phyloP scores from a whole-genome alignment of 352 stramenopile genomes.

The Phytopythium ostracodes region DNA sequence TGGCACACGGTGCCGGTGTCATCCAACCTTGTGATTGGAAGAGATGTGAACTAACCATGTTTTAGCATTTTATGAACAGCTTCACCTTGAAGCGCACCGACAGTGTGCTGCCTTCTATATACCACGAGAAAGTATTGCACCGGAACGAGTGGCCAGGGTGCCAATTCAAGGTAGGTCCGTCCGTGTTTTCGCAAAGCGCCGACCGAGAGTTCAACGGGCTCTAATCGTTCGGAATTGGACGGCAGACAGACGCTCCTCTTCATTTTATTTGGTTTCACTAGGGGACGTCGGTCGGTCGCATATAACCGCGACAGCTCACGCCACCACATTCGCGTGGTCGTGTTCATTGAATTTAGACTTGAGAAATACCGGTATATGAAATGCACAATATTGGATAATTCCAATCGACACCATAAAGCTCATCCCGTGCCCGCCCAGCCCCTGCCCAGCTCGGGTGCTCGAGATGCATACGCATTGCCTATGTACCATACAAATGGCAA shows the following conservation, averaged over 20 bases:
- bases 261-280: background rate
- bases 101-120: background rate
- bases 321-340: background rate
- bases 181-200: too few species aligned
- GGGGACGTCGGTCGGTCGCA: background rate
- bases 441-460: too few species aligned
- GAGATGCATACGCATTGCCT: background rate
- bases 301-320: background rate
- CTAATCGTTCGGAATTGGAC: background rate
- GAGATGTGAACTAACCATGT: background rate
- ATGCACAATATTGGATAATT: background rate
- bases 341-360: background rate
- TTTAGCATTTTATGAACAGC: background rate
- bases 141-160: background rate
- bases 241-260: background rate
- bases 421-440: too few species aligned
- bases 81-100: background rate
- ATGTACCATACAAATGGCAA: background rate
- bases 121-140: background rate
- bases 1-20: background rate
- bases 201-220: background rate
- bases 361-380: too few species aligned
- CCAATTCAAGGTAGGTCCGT: background rate
- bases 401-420: too few species aligned
- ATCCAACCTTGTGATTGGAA: background rate